Evolutionary conservation across 2,329 filamentous ascomycete genomes (phyloP), one percentile per base, ranked within the genome.

Genomic region (Alternaria incomplexa): DNA sequence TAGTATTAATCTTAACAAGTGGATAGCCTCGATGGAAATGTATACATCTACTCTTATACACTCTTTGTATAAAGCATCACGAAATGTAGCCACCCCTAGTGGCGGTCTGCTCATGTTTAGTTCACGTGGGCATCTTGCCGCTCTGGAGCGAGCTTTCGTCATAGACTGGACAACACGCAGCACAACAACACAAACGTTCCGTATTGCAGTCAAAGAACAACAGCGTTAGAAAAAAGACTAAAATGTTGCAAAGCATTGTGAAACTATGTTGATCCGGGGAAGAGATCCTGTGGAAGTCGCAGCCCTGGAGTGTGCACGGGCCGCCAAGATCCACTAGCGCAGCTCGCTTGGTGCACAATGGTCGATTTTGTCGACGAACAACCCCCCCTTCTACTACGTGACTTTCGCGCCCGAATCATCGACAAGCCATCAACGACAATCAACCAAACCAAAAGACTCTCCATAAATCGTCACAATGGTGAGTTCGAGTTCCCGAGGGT

Each of bases 401-500:
- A 73, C 66, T 70, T 72, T 73, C 72, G 72, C 76, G 73, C 71
- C 68, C 74, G 71, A 71, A 71, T 69, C 74, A 75, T 77, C 75
- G 69, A 73, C 71, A 68, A 72, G 68, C 72, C 70, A 66, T 67
- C 64, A 66, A 63, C 72, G 71, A 70, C 61, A 71, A 72, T 69
- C 53, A 73, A 64, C 68, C 68, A 57, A 67, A 62, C 65, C 72
- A 73, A 67, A 63, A 70, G 64, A 70, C 73, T 74, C 68, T 68
- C 66, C 69, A 73, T 72, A 79, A 77, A 73, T 72, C 67, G 71
- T 74, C 77, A 80, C 76, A 68, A 80, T 80, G 78, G 78, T 80
- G 74, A 78, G 78, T 77, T 50, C 63, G 50, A 62, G 62, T 56
- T 62, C 43, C 60, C 48, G 61, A 50, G 43, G 36, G 55, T 43